A percentile compares a stretch with the other conserved stretches of the same genome.
phyloP scores from a whole-genome alignment of 805 yeast species.

The Yarrowia sp. region DNA sequence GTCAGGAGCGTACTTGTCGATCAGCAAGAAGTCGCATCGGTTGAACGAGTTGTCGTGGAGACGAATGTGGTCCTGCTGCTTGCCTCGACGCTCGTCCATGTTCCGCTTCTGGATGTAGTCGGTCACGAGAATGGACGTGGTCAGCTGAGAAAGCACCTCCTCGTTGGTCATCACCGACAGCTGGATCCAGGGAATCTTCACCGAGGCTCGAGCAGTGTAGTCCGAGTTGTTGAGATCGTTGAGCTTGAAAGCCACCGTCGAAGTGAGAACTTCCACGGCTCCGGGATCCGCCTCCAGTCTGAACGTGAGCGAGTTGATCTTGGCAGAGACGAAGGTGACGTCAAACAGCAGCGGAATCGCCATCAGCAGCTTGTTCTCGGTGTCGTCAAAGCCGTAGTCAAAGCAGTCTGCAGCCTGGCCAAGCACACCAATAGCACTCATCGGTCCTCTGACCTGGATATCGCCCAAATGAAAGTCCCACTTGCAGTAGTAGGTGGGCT shows the following conservation, averaged over 20 bases:
- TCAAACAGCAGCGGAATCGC: slow-evolving; percentile 61
- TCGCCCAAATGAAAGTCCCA: slow-evolving; percentile 81
- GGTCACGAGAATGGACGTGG: slow-evolving; percentile 60
- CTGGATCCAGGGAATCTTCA: slow-evolving; percentile 50
- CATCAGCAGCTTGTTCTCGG: slow-evolving; percentile 69
- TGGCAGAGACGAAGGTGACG: slow-evolving; percentile 61
- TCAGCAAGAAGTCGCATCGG: slow-evolving; percentile 69
- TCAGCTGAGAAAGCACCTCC: slow-evolving; percentile 42
- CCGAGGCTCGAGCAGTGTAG: slow-evolving; percentile 55
- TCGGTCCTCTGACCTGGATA: slow-evolving; percentile 51
- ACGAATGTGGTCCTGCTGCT: slow-evolving; percentile 65
- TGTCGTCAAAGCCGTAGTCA: slow-evolving; percentile 63
- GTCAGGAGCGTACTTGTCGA: slow-evolving; percentile 49
- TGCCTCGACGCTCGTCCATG: slow-evolving; percentile 45
- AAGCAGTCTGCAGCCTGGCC: slow-evolving; percentile 48
- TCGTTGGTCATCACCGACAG: slow-evolving; percentile 36
- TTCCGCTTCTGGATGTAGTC: slow-evolving; percentile 56
- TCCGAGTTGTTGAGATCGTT: slow-evolving; percentile 70
- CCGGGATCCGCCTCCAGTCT: slow-evolving; percentile 42
- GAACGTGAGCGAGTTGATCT: slow-evolving; percentile 49
- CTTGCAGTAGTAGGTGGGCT: slow-evolving; percentile 82
- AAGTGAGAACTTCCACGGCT: slow-evolving; percentile 33
- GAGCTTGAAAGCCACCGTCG: slow-evolving; percentile 43
- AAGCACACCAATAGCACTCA: slow-evolving; percentile 35
- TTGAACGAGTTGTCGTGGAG: slow-evolving; percentile 81